These are phyloP conservation scores for Saprolegnia diclina DNA, from an alignment of 352 stramenopile genomes.

Conservation along the genomic window DNA sequence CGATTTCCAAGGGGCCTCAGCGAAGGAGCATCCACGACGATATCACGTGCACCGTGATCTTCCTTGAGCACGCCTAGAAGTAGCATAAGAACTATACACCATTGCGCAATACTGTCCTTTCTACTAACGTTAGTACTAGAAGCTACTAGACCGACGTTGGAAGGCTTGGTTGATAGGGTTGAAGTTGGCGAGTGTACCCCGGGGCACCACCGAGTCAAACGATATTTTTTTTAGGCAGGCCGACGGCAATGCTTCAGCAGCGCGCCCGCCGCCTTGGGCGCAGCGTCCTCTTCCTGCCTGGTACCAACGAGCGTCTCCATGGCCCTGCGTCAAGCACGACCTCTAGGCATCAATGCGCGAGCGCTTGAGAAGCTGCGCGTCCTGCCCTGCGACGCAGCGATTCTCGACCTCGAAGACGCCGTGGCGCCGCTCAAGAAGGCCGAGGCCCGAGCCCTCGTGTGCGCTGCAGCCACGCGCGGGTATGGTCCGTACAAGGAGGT, in stretches of 20 bases:
- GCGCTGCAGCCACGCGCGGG: conserved; percentile 29
- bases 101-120: no score
- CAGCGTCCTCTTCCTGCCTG: conserved; percentile 20
- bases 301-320: neutral
- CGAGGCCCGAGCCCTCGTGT: conserved; percentile 29
- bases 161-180: neutral
- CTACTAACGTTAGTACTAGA: no score
- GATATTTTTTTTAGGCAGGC: neutral
- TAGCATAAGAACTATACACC: neutral
- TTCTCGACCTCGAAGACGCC: conserved; percentile 44
- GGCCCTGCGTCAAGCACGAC: neutral
- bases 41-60: conserved; percentile 74
- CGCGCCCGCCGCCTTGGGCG: conserved; percentile 9
- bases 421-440: conserved; percentile 34
- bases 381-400: conserved; percentile 34
- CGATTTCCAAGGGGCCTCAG: conserved; percentile 41
- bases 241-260: conserved; percentile 3
- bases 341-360: conserved; percentile 19
- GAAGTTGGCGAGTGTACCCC: no score
- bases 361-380: conserved; percentile 31
- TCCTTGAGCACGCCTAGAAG: conserved; percentile 34
- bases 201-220: no score
- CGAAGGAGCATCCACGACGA: conserved; percentile 67
- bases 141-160: no score
- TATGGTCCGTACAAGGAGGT: conserved; percentile 29